Evolutionary conservation across 2,329 filamentous ascomycete species (phyloP).

Genomic region (Fusarium poae): DNA sequence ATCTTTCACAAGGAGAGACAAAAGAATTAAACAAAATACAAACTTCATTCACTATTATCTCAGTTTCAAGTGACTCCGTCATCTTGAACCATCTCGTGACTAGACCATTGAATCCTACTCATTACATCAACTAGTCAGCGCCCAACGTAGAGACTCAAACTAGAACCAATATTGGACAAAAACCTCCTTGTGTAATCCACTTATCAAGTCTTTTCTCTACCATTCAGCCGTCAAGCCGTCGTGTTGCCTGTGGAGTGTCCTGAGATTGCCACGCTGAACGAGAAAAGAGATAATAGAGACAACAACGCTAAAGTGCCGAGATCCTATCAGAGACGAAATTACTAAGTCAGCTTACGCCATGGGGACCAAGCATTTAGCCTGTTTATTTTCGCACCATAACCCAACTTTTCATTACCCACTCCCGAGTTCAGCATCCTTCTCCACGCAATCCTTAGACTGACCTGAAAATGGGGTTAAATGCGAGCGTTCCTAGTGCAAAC

Average conservation of each 20-base stretch:
- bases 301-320: conserved; percentile 1
- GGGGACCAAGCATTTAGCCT: not conserved
- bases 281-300: not conserved
- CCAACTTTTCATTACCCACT: not conserved
- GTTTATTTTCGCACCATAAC: not conserved
- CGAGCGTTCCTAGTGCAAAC: conserved; percentile 1
- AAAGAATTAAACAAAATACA: not conserved
- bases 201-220: not conserved
- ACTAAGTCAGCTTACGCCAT: not conserved
- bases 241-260: not conserved
- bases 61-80: not conserved
- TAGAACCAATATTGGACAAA: not conserved
- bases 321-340: not conserved
- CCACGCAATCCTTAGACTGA: not conserved
- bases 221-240: no score
- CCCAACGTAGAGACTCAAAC: not conserved
- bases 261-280: not conserved
- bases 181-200: not conserved
- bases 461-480: not conserved
- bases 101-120: not conserved
- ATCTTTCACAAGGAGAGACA: not conserved
- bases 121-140: not conserved
- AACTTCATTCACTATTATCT: not conserved
- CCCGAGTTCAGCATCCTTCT: not conserved
- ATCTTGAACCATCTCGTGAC: not conserved